Base-by-base conservation (phyloP, 371 early-diverging fungal species). In the Mucor saturninus region DNA sequence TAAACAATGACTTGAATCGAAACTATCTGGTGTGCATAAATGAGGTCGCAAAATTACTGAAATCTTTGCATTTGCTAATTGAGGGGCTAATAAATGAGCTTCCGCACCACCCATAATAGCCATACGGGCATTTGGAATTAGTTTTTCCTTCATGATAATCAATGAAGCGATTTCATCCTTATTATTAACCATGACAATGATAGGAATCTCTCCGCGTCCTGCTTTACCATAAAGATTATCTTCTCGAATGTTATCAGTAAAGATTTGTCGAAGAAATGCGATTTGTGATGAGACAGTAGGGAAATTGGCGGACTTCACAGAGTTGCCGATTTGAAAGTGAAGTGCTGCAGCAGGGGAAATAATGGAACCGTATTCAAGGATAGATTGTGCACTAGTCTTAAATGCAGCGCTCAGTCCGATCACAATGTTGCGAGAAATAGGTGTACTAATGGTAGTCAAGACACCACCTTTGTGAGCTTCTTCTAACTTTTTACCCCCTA, bases 151-250 rank as follows among this genome's bases (percentile, higher is more conserved):
- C 29, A 93, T 67, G 4, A 67, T 68, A 32, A 92, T 79, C 1
- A 92, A 13, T n/a, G 87, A 80, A 21, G 87, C 79, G 55, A 92
- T 91, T 70, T 90, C 90, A 71, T 89, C 90, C 58, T 87, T 86
- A 70, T 86, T 88, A 37, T 91, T 61, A 7, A 83, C 84, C 48
- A 79, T 64, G 10, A 86, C 71, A 2, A 89, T 80, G 4, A 88
- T 69, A 6, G 91, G 90, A 6, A 91, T 72, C 37, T 84, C 76
- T 38, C 93, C 92, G 9, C 71, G 69, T 3, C 82, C 81, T 28
- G 85, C 90, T 21, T 75, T 63, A 7, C 67, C 73, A 55, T 77
- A 73, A 40, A 69, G 46, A 50, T 74, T 75, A 21, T 62, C 30
- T 0, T 55, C 35, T 7, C 71, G 54, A 1, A 46, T 35, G 38